Percentiles rank a stretch among this genome's conserved stretches.
These are phyloP conservation scores for Begonia fuchsioides DNA, from an alignment of 306 rosid genomes.

Conservation along the genomic window DNA sequence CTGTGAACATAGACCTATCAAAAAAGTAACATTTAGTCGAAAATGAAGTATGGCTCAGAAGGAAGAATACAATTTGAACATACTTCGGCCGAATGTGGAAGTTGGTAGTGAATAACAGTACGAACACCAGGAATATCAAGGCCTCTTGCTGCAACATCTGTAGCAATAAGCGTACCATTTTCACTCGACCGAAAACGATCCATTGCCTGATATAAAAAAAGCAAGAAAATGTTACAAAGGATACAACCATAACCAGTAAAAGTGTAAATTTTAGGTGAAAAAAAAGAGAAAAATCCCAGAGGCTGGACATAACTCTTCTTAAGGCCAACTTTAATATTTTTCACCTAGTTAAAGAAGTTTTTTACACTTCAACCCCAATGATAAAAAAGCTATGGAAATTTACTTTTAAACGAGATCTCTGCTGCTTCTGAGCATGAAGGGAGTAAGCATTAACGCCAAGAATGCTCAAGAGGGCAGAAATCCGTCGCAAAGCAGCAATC, in stretches of 20 bases:
- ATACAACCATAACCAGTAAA: too few species aligned
- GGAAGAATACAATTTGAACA: conserved; percentile 13
- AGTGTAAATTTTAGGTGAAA: too few species aligned
- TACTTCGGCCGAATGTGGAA: conserved; percentile 96
- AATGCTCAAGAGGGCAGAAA: conserved; percentile 64
- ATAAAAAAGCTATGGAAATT: conserved; percentile 7
- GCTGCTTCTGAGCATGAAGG: conserved; percentile 91
- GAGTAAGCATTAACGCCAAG: conserved; percentile 63
- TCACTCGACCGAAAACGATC: conserved; percentile 71
- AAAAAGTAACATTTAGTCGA: conserved; percentile 9
- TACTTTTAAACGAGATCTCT: conserved; percentile 84
- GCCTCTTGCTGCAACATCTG: conserved; percentile 92
- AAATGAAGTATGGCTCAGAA: conserved; percentile 2
- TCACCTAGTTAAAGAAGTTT: too few species aligned
- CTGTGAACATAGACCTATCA: conserved; percentile 88
- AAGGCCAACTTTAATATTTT: too few species aligned
- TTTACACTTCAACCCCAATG: too few species aligned
- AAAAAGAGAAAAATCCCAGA: too few species aligned
- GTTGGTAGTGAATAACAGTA: conserved; percentile 96
- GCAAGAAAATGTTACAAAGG: background rate
- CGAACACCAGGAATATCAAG: conserved; percentile 83
- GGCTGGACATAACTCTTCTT: too few species aligned
- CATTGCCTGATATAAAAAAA: conserved; percentile 43
- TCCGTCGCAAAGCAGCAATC: conserved; percentile 78
- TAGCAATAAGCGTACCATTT: conserved; percentile 75